Evolutionary conservation across 768 basidiomycete genomes (phyloP).

Genomic region (Lentinula aciculospora): DNA sequence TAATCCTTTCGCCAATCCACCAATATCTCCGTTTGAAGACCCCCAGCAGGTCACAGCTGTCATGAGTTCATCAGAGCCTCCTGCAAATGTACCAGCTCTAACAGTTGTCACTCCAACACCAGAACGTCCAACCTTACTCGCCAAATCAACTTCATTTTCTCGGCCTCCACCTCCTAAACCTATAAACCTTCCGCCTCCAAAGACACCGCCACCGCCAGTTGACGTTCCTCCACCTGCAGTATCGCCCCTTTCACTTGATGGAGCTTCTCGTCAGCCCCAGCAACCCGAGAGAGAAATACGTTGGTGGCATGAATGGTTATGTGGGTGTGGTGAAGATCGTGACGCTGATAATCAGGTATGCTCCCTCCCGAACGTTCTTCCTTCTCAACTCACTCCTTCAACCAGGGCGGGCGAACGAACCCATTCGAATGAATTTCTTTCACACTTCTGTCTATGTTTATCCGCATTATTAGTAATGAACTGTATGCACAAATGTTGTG

Average conservation of each 20-base stretch:
- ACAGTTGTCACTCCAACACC: constrained; percentile 10
- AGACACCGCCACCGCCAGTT: constrained; percentile 46
- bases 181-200: constrained; percentile 55
- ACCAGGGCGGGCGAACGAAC: constrained; percentile 75
- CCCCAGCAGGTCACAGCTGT: constrained; percentile 18
- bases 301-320: constrained; percentile 89
- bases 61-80: constrained; percentile 17
- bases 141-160: constrained; percentile 17
- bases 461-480: neutral
- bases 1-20: constrained; percentile 47
- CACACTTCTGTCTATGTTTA: neutral
- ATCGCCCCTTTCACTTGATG: constrained; percentile 21
- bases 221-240: constrained; percentile 30
- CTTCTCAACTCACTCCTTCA: constrained; percentile 1
- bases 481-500: neutral
- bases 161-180: constrained; percentile 47
- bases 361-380: constrained; percentile 1
- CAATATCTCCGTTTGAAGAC: constrained; percentile 45
- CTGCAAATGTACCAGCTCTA: neutral
- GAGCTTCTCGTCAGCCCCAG: constrained; percentile 16
- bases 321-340: constrained; percentile 72
- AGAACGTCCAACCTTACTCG: constrained; percentile 19
- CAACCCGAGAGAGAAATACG: constrained; percentile 33
- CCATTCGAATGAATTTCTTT: constrained; percentile 36
- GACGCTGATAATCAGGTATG: constrained; percentile 69